Evolutionary conservation across 2,329 filamentous ascomycete genomes (phyloP), one percentile per base, ranked within the genome.

Genomic region (Calonectria pseudoturangicola): DNA sequence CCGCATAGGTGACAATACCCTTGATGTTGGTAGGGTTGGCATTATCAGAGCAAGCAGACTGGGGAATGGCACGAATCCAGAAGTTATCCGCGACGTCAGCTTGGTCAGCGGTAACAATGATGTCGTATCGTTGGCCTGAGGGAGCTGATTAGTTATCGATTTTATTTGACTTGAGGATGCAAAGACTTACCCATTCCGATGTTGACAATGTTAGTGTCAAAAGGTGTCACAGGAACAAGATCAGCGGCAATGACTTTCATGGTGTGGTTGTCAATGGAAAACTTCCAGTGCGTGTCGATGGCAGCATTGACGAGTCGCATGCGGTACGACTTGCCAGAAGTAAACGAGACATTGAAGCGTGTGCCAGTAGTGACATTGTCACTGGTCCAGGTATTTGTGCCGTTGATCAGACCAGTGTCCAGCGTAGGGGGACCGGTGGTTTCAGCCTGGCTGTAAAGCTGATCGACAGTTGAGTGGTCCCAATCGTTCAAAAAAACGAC

Each of bases 401-500:
- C 85, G 75, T 87, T 87, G 72, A 87, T 85, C 10, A 87, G 84
- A 0, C 85, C 85, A 82, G 84, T 91, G 28, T 88, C 84, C 2
- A 88, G 79, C 0, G 73, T 74, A 1, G 72, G 71, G 4, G 77
- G 76, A 2, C 76, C 77, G 4, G 3, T 12, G 13, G 33, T 60
- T 41, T 41, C 36, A 6, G 54, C 54, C 1, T 13, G 9, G 13
- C 21, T 60, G 36, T 60, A 60, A 27, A 60, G 33, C 54, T 60
- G 13, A 1, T 60, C 54, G 9, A 60, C 54, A 4, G 54, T 60
- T 13, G 25, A 36, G 10, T 76, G 88, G 74, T 87, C 87, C 89
- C 90, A 93, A 77, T 93, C 92, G 15, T 86, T 88, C 4, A 93
- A 78, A 51, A 91, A 85, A 8, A 93, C 78, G 4, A 86, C 83